Conservation (phyloP, 2,329 filamentous ascomycete species). For the Chrysoporthe puriensis region DNA sequence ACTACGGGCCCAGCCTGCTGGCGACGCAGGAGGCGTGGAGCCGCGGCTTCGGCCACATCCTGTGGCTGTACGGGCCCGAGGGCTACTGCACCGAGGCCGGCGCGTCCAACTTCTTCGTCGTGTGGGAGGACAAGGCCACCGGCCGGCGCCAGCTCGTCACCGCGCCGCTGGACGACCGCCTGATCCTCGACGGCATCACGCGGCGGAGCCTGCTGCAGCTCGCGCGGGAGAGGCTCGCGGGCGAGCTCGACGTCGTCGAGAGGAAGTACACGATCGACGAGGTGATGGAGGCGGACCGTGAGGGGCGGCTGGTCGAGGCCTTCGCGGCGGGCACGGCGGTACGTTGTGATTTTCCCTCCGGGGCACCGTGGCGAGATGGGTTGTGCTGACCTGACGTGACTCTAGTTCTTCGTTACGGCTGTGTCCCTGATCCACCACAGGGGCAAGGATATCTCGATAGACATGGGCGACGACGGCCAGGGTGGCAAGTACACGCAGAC, state of each 20-base stretch:
- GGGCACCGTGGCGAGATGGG: neutral
- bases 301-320: conserved; percentile 80
- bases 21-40: conserved; percentile 75
- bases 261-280: conserved; percentile 81
- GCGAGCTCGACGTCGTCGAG: conserved; percentile 74
- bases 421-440: conserved; percentile 71
- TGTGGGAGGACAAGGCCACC: conserved; percentile 69
- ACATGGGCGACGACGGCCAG: conserved; percentile 58
- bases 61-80: conserved; percentile 87
- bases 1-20: conserved; percentile 84
- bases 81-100: conserved; percentile 87
- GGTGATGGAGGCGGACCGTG: conserved; percentile 69
- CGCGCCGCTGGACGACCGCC: conserved; percentile 77
- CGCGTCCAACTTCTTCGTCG: conserved; percentile 88
- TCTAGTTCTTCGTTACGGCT: conserved; percentile 70
- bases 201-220: conserved; percentile 78
- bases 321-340: conserved; percentile 88
- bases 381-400: conserved; percentile 29
- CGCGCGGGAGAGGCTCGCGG: conserved; percentile 63
- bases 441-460: conserved; percentile 64
- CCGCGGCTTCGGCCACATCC: conserved; percentile 81
- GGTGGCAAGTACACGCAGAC: conserved; percentile 60
- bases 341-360: conserved; percentile 43
- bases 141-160: conserved; percentile 75
- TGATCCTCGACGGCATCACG: conserved; percentile 91